Base-by-base conservation (phyloP, 1,284 basidiomycete genomes). In the Neolentinus lepideus region DNA sequence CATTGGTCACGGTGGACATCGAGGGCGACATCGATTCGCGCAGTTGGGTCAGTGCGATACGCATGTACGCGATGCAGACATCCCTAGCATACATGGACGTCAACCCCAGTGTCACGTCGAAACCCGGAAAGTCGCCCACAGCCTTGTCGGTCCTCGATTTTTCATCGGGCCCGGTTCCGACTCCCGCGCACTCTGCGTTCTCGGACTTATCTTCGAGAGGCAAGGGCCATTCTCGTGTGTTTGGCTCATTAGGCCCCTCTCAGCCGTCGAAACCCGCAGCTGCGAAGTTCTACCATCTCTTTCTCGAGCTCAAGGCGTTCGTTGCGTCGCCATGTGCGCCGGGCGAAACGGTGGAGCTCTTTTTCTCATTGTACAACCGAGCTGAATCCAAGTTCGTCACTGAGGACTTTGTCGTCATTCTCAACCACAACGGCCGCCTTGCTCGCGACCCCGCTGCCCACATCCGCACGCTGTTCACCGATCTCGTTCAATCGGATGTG, bases 331-430 rank as follows among this genome's bases (percentile, higher is more conserved):
- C 88, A 1, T 98, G 94, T 69, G 78, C 84, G 0, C 88, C 93
- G 0, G 94, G 94, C 14, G 95, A 98, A 69, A 90, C 90, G 0
- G 90, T 86, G 3, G 95, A 99, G 67, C 83, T 99, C 3, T 94
- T 89, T 70, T 97, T 98, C 71, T 94, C 93, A 2, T 79, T 99
- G 3, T 98, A 92, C 78, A 91, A 89, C 70, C 89, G 90, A 64
- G 79, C 83, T 51, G 89, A 92, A 54, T 78, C 79, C 6, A 85
- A 90, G 43, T 98, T 97, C 69, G 81, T 98, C 48, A 96, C 94
- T 0, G 96, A 99, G 69, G 96, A 98, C 22, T 97, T 90, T 66
- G 95, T 91, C 65, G 85, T 86, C 19, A 75, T 96, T 36, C 80
- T 98, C 26, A 95, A 96, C 68, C 92, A 95, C 71, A 91, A 94